Evolutionary conservation across 2,329 filamentous ascomycete species (phyloP), one percentile per base, ranked within the genome.

Genomic region (Epichloe aotearoae): DNA sequence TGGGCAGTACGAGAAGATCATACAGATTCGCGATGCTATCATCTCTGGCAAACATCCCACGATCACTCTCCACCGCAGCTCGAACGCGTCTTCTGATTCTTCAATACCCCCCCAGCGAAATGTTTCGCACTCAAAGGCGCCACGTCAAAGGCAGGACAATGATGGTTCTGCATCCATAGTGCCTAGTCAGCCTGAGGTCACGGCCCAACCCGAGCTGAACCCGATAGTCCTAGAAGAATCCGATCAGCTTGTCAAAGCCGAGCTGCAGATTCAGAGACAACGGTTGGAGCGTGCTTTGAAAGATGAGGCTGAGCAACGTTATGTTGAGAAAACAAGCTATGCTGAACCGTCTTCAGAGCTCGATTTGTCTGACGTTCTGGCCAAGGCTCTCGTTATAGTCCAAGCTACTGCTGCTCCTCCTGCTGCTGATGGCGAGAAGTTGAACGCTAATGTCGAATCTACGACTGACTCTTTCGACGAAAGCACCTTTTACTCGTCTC

Each of bases 401-500:
- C 81, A 83, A 66, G 82, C 82, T 51, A 74, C 83, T 58, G 78
- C 84, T 61, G 75, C 79, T 62, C 72, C 75, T 56, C 72, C 75
- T 56, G 68, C 78, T 60, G 68, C 74, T 64, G 72, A 73, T 73
- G 77, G 79, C 70, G 73, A 73, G 58, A 74, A 68, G 58, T 60
- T 68, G 53, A 57, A 59, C 66, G 69, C 72, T 73, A 76, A 83
- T 67, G 74, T 73, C 62, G 80, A 81, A 65, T 76, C 70, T 57
- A 69, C 78, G 62, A 86, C 76, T 76, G 87, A 91, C 66, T 93
- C 88, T 37, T 87, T 89, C 70, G 89, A 96, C 69, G 85, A 94
- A 65, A 89, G 94, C 63, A 93, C 89, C 40, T 95, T 95, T 68
- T 96, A 97, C 73, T 96, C 91, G 58, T 96, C 90, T 69, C 87